These are phyloP conservation scores for Termitomyces titanicus DNA, from an alignment of 768 basidiomycete species.

Conservation along the genomic window DNA sequence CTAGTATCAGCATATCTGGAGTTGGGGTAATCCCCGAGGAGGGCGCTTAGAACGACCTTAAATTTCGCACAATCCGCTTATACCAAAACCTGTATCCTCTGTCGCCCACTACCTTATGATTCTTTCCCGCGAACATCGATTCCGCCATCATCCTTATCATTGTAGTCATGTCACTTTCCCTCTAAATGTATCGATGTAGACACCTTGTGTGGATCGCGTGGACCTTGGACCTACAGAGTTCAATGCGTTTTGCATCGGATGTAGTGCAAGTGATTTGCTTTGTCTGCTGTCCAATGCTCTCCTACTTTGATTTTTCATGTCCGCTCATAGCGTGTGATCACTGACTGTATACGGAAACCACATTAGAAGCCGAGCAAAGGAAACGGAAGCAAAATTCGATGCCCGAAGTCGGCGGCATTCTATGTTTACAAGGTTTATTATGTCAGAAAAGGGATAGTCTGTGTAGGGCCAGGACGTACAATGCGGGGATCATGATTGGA, in stretches of 20 bases:
- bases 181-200: not conserved
- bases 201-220: not conserved
- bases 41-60: slow-evolving; percentile 16
- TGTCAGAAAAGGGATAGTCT: not conserved
- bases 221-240: not conserved
- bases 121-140: not conserved
- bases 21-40: slow-evolving; percentile 19
- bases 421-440: not conserved
- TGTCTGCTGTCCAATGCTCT: not conserved
- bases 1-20: slow-evolving; percentile 38
- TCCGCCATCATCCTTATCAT: not conserved
- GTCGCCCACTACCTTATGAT: not conserved
- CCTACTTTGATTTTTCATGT: slow-evolving; percentile 1
- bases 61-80: slow-evolving; percentile 5
- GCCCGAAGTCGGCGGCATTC: slow-evolving; percentile 7
- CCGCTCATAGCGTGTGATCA: slow-evolving; percentile 12
- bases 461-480: not conserved
- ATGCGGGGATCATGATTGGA: not conserved
- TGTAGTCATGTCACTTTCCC: not conserved
- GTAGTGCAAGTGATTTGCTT: not conserved
- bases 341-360: slow-evolving; percentile 3
- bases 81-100: slow-evolving; percentile 2
- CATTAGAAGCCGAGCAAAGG: slow-evolving; percentile 2
- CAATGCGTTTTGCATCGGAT: not conserved
- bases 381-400: slow-evolving; percentile 2